Evolutionary conservation across 106 monocot genomes (phyloP).

Genomic region (Hemerocallis citrina): DNA sequence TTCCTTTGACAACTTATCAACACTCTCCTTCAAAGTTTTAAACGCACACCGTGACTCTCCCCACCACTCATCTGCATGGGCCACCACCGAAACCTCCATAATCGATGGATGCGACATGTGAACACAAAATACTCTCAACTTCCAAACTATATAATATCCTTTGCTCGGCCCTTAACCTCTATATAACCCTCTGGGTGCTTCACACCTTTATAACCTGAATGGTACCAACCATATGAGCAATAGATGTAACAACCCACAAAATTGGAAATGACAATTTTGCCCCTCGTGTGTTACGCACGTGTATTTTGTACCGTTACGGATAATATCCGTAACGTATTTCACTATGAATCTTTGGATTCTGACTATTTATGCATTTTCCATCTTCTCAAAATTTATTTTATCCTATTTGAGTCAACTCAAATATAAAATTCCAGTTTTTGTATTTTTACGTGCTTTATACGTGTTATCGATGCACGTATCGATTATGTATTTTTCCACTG

Average conservation of each 20-base stretch:
- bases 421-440: no score
- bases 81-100: conserved; percentile 57
- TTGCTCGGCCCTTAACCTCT: conserved; percentile 62
- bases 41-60: conserved; percentile 77
- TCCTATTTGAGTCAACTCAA: no score
- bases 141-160: conserved; percentile 75
- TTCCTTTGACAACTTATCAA: conserved; percentile 21
- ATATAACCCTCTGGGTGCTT: conserved; percentile 61
- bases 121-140: conserved; percentile 49
- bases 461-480: no score
- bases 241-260: no score
- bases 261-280: conserved; percentile 63
- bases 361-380: no score
- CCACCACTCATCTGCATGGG: conserved; percentile 59
- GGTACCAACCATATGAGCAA: conserved; percentile 72
- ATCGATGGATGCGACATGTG: conserved; percentile 55
- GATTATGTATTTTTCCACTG: no score
- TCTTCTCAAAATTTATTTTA: no score
- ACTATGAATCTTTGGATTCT: no score
- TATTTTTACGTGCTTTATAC: no score
- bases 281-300: no score
- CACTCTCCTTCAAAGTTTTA: conserved; percentile 32
- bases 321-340: no score
- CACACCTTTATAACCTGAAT: conserved; percentile 66
- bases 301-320: no score